Base-by-base conservation (phyloP, 805 yeast genomes). In the Nakazawaea laoshanensis region DNA sequence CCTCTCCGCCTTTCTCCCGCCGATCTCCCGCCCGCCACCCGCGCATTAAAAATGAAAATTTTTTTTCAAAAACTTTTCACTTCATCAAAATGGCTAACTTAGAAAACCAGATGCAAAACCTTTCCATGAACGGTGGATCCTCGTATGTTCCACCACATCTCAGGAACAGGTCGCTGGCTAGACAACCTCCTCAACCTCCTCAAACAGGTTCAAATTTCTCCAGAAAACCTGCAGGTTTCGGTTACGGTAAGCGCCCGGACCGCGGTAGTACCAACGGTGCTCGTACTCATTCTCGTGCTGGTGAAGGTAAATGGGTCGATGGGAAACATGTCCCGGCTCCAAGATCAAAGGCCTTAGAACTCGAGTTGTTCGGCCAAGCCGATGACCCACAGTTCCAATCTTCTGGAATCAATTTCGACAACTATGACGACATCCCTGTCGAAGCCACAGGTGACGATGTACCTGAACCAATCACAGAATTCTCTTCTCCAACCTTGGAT, bases 391-490 rank as follows among this genome's bases (percentile, higher is more conserved):
- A 55, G 24, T 76, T 78, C 66, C 96, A 84, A 67, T 77, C 94
- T 33, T 82, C 95, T 24, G 99, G 99, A 71, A 92, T 92, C 64
- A 92, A 92, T 67, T 92, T 92, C 53, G 99, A 94, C 61, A 87
- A 85, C 69, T 92, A 92, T 62, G 99, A 92, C 58, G 97, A 94
- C 39, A 92, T 92, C 44, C 98, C 98, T 40, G 96, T 92, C 42
- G 97, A 92, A 63, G 99, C 96, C 31, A 64, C 94, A 30, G 99
- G 99, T 64, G 81, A 80, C 24, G 75, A 81, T 40, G 95, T 86
- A 36, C 98, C 98, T 41, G 97, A 88, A 55, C 87, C 96, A 43
- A 83, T 92, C 48, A 63, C 79, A 42, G 65, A 81, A 35, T 92
- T 92, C 61, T 83, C 92, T 38, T 57, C 87, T 42, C 97, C 97